A percentile compares a stretch with the other conserved stretches of the same genome.
Evolutionary conservation across 441 rosid species (phyloP).

Genomic region (Brassica hybrid): DNA sequence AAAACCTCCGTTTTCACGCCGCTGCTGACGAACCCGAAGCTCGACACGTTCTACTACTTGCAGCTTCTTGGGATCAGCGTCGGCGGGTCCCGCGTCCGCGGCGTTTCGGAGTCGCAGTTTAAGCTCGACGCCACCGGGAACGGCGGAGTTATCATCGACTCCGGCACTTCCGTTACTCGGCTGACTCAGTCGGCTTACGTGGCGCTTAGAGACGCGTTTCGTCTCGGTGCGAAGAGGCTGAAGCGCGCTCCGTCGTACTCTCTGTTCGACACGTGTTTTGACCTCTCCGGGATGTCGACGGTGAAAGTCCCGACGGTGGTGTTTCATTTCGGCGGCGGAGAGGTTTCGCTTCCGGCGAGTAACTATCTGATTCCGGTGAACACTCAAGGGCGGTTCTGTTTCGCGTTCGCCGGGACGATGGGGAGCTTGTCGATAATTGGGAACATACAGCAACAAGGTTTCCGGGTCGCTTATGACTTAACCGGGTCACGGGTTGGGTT

Average conservation of each 20-base stretch:
- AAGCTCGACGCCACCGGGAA: background rate
- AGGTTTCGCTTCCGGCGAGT: slow-evolving; percentile 11
- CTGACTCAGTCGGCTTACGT: background rate
- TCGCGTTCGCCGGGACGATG: background rate
- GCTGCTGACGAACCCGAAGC: background rate
- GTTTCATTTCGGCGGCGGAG: slow-evolving; percentile 5
- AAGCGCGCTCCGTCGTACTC: background rate
- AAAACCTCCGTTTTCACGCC: slow-evolving; percentile 4
- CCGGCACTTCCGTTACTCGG: background rate
- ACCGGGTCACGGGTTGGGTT: slow-evolving; percentile 4
- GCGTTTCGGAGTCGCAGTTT: slow-evolving; percentile 7
- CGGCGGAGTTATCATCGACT: slow-evolving; percentile 2
- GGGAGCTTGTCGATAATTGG: slow-evolving; percentile 4
- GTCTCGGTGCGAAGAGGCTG: background rate
- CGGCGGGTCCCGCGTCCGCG: background rate
- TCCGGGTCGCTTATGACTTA: slow-evolving; percentile 8
- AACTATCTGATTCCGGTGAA: slow-evolving; percentile 8
- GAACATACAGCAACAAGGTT: slow-evolving; percentile 9
- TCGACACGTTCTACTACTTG: background rate
- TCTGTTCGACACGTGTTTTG: slow-evolving; percentile 8
- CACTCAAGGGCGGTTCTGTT: background rate
- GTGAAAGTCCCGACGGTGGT: slow-evolving; percentile 6
- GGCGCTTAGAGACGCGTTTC: slow-evolving; percentile 1
- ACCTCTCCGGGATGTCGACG: background rate
- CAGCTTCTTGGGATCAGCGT: slow-evolving; percentile 4